Evolutionary conservation across 2,329 filamentous ascomycete species (phyloP), one percentile per base, ranked within the genome.

Genomic region (Fusarium veterinarium): DNA sequence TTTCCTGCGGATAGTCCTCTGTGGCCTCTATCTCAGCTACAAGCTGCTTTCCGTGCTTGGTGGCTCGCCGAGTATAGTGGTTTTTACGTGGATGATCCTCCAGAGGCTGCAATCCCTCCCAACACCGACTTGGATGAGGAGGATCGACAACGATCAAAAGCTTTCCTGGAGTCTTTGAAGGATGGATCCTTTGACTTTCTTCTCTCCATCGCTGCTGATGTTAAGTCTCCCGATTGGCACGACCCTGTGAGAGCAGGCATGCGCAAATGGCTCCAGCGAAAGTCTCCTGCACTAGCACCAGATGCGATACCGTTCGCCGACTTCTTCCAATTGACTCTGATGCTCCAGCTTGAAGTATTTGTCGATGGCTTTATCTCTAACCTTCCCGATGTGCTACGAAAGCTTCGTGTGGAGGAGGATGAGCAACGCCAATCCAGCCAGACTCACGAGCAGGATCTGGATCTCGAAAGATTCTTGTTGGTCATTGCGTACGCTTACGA

Each of bases 51-150:
- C 17, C 88, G 90, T 60, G 90, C 92, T 8, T 95, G 93, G 88
- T 99, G 96, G 96, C 88, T 98, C 51, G 92, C 94, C 37, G 95
- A 98, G 78, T 98, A 98, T 82, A 96, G 93, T 74, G 94, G 94
- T 6, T 93, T 94, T 86, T 97, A 95, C 79, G 87, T 93, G 64
- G 94, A 97, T 75, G 89, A 92, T 76, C 88, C 89, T 25, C 87
- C 89, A 38, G 86, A 88, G 70, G 86, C 88, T 53, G 85, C 86
- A 31, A 85, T 91, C 33, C 81, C 81, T 2, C 86, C 86, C 46
- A 89, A 88, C 52, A 88, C 92, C 61, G 90, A 95, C 77, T 83
- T 93, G 19, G 88, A 90, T 72, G 83, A 87, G 82, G 94, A 96
- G 81, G 90, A 92, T 59, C 89, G 90, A 53, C 88, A 91, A 72